phyloP scores from a whole-genome alignment of 2,329 filamentous ascomycete species.

The Fusarium sp. region DNA sequence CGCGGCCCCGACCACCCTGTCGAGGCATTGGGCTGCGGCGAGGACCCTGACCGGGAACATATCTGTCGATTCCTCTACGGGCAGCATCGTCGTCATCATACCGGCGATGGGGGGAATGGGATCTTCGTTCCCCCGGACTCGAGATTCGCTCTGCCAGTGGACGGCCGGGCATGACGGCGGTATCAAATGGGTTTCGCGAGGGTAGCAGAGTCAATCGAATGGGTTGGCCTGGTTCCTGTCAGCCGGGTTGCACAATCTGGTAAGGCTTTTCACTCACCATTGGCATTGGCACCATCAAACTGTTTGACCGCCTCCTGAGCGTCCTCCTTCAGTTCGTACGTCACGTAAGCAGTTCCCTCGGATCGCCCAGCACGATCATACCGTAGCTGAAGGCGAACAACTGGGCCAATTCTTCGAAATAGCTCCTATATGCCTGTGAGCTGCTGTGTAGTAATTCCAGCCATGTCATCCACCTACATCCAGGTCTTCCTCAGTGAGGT shows the following conservation, averaged over 20 bases:
- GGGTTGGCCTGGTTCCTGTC: constrained; percentile 68
- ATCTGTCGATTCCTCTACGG: constrained; percentile 78
- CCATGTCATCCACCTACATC: constrained; percentile 61
- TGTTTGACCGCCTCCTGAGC: constrained; percentile 78
- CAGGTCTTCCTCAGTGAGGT: constrained; percentile 84
- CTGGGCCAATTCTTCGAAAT: constrained; percentile 78
- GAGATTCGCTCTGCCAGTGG: constrained; percentile 70
- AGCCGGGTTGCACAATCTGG: not conserved
- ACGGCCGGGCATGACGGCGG: constrained; percentile 61
- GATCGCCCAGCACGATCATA: constrained; percentile 92
- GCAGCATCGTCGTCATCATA: constrained; percentile 64
- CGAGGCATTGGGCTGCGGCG: constrained; percentile 67
- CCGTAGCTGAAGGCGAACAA: constrained; percentile 72
- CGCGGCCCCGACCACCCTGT: constrained; percentile 51
- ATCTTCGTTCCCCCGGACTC: constrained; percentile 65
- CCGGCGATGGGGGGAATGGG: constrained; percentile 58
- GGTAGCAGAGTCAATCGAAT: constrained; percentile 77
- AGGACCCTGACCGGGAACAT: constrained; percentile 67
- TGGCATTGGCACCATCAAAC: constrained; percentile 90
- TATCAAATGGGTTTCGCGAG: constrained; percentile 65
- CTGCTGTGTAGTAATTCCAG: not conserved
- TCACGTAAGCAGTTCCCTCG: constrained; percentile 84
- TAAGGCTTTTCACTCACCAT: constrained; percentile 57
- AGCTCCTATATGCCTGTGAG: constrained; percentile 68
- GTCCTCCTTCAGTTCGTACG: constrained; percentile 75